Evolutionary conservation across 805 yeast genomes (phyloP).

Genomic region (Candida easanensis): DNA sequence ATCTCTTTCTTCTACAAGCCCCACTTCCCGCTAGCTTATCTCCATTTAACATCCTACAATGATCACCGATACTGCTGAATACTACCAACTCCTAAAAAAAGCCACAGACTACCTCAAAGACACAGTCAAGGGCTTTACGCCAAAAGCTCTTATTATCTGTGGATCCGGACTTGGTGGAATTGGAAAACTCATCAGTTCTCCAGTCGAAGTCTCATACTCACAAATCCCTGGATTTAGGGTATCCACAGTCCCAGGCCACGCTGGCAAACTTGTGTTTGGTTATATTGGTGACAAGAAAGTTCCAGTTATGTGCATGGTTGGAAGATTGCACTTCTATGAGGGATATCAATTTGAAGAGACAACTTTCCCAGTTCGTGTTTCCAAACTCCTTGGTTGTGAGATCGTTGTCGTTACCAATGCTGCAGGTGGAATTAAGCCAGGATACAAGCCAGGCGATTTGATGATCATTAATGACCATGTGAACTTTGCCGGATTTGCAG

Average conservation of each 20-base stretch:
- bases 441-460: conserved; percentile 76
- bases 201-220: conserved; percentile 55
- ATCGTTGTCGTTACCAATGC: conserved; percentile 88
- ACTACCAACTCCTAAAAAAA: conserved; percentile 15
- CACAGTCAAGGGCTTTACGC: conserved; percentile 29
- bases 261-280: conserved; percentile 81
- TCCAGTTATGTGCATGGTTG: conserved; percentile 91
- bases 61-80: conserved; percentile 10
- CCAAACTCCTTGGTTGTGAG: conserved; percentile 58
- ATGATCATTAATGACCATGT: conserved; percentile 91
- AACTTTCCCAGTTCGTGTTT: conserved; percentile 80
- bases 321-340: conserved; percentile 89
- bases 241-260: conserved; percentile 90
- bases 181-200: conserved; percentile 40
- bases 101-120: conserved; percentile 20
- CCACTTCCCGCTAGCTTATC: too few species aligned
- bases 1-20: not conserved
- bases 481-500: conserved; percentile 88
- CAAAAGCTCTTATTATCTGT: conserved; percentile 78
- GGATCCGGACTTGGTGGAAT: conserved; percentile 95
- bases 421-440: conserved; percentile 81
- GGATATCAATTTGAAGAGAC: conserved; percentile 83
- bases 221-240: conserved; percentile 76
- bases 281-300: conserved; percentile 61
- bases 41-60: conserved; percentile 1